A percentile compares a stretch with the other conserved stretches of the same genome.
Evolutionary conservation across 352 stramenopile species (phyloP).

Genomic region (Phytophthora hibernalis): DNA sequence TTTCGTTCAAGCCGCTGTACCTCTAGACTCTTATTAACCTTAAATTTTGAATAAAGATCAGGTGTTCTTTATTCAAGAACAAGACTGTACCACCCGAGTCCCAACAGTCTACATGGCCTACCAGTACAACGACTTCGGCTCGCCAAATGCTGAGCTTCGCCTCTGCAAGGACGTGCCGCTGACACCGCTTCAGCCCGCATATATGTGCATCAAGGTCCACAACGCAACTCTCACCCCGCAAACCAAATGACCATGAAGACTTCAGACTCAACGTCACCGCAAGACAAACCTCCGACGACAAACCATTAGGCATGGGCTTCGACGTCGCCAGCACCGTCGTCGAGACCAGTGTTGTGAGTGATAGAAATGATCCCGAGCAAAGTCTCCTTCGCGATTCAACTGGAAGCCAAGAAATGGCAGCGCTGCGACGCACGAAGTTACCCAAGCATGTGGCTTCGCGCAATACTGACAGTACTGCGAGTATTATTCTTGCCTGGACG

Average conservation of each 20-base stretch:
- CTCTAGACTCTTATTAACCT: too few relatives aligned
- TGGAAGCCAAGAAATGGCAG: slow-evolving; percentile 19
- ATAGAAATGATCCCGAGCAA: slow-evolving; percentile 25
- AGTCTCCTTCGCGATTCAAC: slow-evolving; percentile 3
- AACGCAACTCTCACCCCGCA: slow-evolving; percentile 63
- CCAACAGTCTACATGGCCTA: slow-evolving; percentile 25
- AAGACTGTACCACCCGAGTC: neutral
- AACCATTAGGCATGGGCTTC: slow-evolving; percentile 58
- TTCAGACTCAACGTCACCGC: slow-evolving; percentile 43
- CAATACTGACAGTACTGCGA: neutral
- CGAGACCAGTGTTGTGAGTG: slow-evolving; percentile 45
- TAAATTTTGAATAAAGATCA: too few relatives aligned
- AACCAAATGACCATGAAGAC: slow-evolving; percentile 66
- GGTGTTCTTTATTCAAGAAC: too few relatives aligned
- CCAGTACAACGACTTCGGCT: slow-evolving; percentile 28
- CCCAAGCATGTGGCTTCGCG: slow-evolving; percentile 17
- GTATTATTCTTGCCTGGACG: neutral
- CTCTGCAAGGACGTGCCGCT: slow-evolving; percentile 25
- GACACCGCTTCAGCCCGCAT: slow-evolving; percentile 21
- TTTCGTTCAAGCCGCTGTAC: too few relatives aligned
- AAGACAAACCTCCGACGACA: slow-evolving; percentile 30
- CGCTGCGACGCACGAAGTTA: too few relatives aligned
- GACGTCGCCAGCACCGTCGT: slow-evolving; percentile 73
- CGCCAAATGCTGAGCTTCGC: slow-evolving; percentile 20
- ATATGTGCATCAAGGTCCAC: slow-evolving; percentile 70